phyloP scores from a whole-genome alignment of 1,284 basidiomycete genomes.

The Dichomitus squalens region DNA sequence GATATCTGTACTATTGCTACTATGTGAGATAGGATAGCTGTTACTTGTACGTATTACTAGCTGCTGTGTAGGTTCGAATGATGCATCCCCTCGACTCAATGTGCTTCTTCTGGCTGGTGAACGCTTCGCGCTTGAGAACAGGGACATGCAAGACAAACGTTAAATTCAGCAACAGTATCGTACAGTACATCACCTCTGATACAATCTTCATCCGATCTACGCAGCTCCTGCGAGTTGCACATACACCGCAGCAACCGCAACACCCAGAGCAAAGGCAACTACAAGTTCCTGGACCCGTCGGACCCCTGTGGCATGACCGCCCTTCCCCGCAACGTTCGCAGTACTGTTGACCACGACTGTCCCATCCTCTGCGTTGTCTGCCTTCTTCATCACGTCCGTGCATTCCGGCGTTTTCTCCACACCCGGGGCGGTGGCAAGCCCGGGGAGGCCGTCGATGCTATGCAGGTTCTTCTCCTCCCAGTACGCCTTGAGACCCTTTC shows the following conservation, averaged over 20 bases:
- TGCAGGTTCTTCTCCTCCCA: constrained; percentile 47
- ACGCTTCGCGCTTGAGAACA: too few species aligned
- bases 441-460: constrained; percentile 54
- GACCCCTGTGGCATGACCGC: neutral
- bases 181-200: too few species aligned
- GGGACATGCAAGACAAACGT: too few species aligned
- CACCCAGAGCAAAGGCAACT: constrained; percentile 25
- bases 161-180: neutral
- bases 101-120: too few species aligned
- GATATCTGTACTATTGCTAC: constrained; percentile 11
- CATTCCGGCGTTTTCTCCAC: constrained; percentile 2
- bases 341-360: neutral
- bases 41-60: neutral
- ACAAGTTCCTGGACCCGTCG: constrained; percentile 19
- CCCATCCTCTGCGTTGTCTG: constrained; percentile 3
- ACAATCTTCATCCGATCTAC: neutral
- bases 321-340: neutral
- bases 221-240: neutral
- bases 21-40: constrained; percentile 8
- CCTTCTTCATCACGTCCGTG: constrained; percentile 13
- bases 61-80: neutral
- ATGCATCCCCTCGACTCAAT: neutral
- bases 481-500: constrained; percentile 44
- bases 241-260: constrained; percentile 20
- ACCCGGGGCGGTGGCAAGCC: neutral